Base-by-base conservation (phyloP, 208 protist species). In the Acanthamoeba castellanii region DNA sequence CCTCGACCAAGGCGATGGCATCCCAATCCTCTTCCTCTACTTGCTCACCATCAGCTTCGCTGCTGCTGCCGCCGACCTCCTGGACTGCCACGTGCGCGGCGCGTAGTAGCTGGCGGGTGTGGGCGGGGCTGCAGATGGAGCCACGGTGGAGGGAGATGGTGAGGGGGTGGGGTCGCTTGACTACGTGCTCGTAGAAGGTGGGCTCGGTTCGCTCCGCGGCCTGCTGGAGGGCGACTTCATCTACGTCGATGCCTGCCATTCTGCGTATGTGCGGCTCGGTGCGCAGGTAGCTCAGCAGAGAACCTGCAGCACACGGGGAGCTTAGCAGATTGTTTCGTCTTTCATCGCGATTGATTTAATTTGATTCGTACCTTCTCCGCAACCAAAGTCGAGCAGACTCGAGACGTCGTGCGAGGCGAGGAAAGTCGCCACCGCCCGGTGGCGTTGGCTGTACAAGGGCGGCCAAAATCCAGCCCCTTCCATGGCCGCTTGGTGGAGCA, bases 341-440 rank as follows among this genome's bases (percentile, higher is more conserved):
- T n/a, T n/a, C n/a, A n/a, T n/a, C n/a, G n/a, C n/a, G n/a, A n/a
- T n/a, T n/a, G n/a, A n/a, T n/a, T n/a, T n/a, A n/a, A n/a, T n/a
- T n/a, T n/a, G n/a, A n/a, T n/a, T n/a, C 68, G 27, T 37, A 76
- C 68, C 68, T 76, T 76, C 68, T 3, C 68, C 68, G 37, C 68
- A 76, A 20, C 68, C 68, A 30, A 76, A 76, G 68, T 76, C 68
- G 34, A 76, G 34, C 8, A 76, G 18, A 11, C 8, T 8, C 8
- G 68, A 37, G 9, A 76, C 68, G 68, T 3, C 34, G n/a, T 37
- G 3, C 27, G 8, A 20, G 3, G 68, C 13, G 68, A 76, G 68
- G 68, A 76, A 76, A 7, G 27, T 11, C 1, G 68, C 68, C 34
- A 76, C 68, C 11, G 30, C 30, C 3, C 68, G 68, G 3, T 76